Evolutionary conservation across 495 filamentous ascomycete genomes (phyloP).

Genomic region (Penicillium canescens): DNA sequence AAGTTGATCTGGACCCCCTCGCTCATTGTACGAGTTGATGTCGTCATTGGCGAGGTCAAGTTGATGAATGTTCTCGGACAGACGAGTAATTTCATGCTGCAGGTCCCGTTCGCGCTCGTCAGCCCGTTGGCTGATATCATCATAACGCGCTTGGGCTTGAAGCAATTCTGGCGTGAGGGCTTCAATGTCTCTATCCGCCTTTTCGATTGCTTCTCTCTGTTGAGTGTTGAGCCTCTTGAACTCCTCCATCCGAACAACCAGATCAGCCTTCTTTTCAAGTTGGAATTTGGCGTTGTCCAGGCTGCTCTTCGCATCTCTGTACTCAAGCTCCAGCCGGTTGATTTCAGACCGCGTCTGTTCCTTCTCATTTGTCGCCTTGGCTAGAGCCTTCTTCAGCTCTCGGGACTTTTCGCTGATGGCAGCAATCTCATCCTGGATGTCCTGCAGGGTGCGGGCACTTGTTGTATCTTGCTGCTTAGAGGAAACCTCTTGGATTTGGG

Average conservation of each 20-base stretch:
- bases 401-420: slow-evolving; percentile 66
- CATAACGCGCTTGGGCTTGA: slow-evolving; percentile 69
- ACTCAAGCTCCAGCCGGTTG: slow-evolving; percentile 67
- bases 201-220: slow-evolving; percentile 65
- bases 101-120: slow-evolving; percentile 72
- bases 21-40: slow-evolving; percentile 77
- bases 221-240: slow-evolving; percentile 64
- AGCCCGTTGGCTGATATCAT: slow-evolving; percentile 71
- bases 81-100: slow-evolving; percentile 66
- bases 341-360: slow-evolving; percentile 69
- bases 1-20: slow-evolving; percentile 73
- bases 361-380: slow-evolving; percentile 64
- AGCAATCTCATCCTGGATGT: slow-evolving; percentile 77
- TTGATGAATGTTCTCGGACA: slow-evolving; percentile 73
- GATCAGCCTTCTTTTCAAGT: slow-evolving; percentile 71
- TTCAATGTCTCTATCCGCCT: slow-evolving; percentile 69
- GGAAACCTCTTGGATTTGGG: slow-evolving; percentile 68
- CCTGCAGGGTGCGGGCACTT: slow-evolving; percentile 67
- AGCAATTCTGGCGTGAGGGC: slow-evolving; percentile 68
- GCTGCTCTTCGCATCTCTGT: slow-evolving; percentile 66
- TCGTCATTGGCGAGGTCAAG: slow-evolving; percentile 71
- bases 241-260: slow-evolving; percentile 69
- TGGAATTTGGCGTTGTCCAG: slow-evolving; percentile 68
- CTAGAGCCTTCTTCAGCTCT: slow-evolving; percentile 58
- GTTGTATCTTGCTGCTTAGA: slow-evolving; percentile 69